Base-by-base conservation (phyloP, 306 rosid genomes). In the Lathyrus oleraceus region DNA sequence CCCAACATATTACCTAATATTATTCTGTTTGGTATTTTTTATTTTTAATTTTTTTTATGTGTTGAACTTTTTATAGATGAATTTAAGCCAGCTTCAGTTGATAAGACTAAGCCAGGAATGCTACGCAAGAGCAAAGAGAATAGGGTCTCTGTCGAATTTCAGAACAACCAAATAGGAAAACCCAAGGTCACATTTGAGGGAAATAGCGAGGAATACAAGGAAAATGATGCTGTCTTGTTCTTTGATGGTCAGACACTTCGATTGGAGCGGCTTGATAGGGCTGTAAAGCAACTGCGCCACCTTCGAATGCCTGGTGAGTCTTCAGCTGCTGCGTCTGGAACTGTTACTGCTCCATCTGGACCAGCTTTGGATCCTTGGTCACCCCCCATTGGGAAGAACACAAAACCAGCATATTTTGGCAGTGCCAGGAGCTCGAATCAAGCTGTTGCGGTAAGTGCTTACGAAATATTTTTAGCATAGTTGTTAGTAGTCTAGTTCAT, bases 51-150 rank as follows among this genome's bases (percentile, higher is more conserved):
- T 62, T 10, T n/a, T 66, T 28, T 32, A 52, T 35, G 70, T 60
- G 57, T 52, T 60, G 74, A 56, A 79, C 47, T 52, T 61, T 49
- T 68, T 78, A 67, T 67, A 93, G 98, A 88, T 75, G 98, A 93
- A 75, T 93, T 93, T 65, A 93, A 93, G 49, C 98, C 98, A n/a
- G 98, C 98, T 36, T 93, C 98, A 16, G 91, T 93, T 27, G 98
- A 93, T 69, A 93, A 90, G 83, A 79, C 81, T 53, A 90, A 90
- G 82, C 65, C 83, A 5, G 98, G 97, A 75, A 79, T 82, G 56
- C 76, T 93, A 39, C 85, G 84, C 70, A 93, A 93, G 87, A 84
- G 93, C 14, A 93, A 90, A 84, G 98, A 90, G 63, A 90, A 90
- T 69, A 76, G 98, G 78, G 90, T 87, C 20, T 80, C 86, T 67